phyloP scores from a whole-genome alignment of 176 grass and related monocot species.

The Zea luxurians region DNA sequence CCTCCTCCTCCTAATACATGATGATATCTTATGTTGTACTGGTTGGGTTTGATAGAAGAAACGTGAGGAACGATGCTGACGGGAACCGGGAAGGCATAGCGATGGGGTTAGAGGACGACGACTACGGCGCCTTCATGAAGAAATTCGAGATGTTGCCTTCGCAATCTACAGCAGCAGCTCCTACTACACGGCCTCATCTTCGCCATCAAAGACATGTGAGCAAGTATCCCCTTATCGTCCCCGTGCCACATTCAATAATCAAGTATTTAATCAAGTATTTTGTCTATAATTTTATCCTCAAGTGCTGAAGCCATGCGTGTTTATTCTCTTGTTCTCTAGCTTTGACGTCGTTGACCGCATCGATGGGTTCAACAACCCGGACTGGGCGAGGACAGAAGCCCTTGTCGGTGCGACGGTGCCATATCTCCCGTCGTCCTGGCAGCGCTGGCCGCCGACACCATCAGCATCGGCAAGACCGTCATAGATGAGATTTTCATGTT shows the following conservation, averaged over 20 bases:
- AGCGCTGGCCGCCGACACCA: conserved; percentile 61
- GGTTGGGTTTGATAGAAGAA: no score
- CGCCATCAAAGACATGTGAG: conserved; percentile 62
- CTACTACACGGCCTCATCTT: conserved; percentile 57
- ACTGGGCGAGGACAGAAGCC: conserved; percentile 68
- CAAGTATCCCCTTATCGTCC: background rate
- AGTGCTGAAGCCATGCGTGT: background rate
- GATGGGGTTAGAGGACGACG: background rate
- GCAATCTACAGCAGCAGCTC: conserved; percentile 6
- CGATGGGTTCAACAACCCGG: conserved; percentile 74
- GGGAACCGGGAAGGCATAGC: background rate
- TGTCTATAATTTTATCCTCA: background rate
- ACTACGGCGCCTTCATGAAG: conserved; percentile 55
- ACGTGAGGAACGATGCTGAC: background rate
- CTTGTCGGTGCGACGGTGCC: conserved; percentile 44
- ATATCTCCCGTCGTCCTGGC: conserved; percentile 74
- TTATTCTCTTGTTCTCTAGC: conserved; percentile 34
- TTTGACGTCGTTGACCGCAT: conserved; percentile 69
- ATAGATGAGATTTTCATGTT: conserved; percentile 72
- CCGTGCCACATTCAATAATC: background rate
- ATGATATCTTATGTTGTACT: no score
- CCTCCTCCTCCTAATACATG: no score
- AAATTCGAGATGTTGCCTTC: conserved; percentile 35
- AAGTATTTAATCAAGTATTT: no score
- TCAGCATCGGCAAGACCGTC: conserved; percentile 69